Conservation (phyloP, 257 asterid genomes). For the Nicotiana sylvestris region DNA sequence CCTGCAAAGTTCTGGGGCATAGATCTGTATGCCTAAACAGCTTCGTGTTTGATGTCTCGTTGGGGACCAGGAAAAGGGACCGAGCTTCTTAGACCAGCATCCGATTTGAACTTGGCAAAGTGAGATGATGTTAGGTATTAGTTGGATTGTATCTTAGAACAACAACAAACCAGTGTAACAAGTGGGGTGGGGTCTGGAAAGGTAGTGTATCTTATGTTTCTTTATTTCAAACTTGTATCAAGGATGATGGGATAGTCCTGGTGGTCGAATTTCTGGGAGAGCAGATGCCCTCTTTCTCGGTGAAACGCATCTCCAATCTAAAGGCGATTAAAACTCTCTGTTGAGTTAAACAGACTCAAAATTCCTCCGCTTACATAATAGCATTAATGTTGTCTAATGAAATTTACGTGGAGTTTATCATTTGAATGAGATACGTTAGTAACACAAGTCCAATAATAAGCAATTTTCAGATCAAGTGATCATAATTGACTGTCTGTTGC, state of each 20-base stretch:
- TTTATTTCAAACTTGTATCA: too few relatives aligned
- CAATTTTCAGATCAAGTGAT: background rate
- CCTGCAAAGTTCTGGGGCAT: constrained; percentile 61
- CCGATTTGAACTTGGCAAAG: background rate
- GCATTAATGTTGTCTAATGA: background rate
- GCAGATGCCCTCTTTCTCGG: too few relatives aligned
- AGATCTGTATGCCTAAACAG: constrained; percentile 39
- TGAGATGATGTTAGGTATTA: background rate
- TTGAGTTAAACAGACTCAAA: too few relatives aligned
- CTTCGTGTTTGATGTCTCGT: background rate
- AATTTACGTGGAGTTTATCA: too few relatives aligned
- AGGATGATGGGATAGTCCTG: too few relatives aligned
- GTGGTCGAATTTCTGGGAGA: too few relatives aligned
- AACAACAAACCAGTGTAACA: too few relatives aligned
- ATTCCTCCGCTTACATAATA: background rate
- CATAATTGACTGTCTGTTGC: background rate
- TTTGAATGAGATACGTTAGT: background rate
- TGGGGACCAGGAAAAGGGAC: background rate
- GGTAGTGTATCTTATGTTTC: too few relatives aligned
- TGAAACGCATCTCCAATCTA: too few relatives aligned
- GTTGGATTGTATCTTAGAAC: too few relatives aligned
- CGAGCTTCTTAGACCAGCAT: background rate
- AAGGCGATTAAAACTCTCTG: too few relatives aligned
- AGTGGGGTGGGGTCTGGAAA: too few relatives aligned
- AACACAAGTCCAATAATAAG: background rate